Conservation (phyloP, 306 rosid species). For the Astragalus membranaceus region DNA sequence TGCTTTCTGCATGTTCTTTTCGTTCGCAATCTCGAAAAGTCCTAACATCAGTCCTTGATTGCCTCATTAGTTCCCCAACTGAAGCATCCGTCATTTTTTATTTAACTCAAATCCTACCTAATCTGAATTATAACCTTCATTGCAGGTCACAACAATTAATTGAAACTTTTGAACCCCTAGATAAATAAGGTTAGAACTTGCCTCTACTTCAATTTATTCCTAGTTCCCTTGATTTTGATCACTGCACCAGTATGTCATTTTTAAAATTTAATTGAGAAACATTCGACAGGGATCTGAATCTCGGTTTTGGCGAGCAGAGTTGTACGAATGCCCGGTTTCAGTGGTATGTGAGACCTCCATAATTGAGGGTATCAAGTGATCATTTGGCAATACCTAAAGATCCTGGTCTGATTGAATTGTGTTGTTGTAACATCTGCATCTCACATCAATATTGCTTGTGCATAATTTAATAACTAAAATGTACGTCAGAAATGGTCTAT, state of each 20-base stretch:
- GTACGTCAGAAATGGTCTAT: background rate
- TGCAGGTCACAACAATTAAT: conserved; percentile 53
- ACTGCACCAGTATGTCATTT: background rate
- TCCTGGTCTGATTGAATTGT: conserved; percentile 2
- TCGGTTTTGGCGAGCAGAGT: conserved; percentile 10
- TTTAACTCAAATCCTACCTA: background rate
- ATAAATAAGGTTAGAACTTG: conserved; percentile 24
- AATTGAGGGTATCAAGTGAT: background rate
- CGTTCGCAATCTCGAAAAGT: too few relatives aligned
- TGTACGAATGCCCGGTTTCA: background rate
- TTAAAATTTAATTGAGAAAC: background rate
- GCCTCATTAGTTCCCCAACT: too few relatives aligned
- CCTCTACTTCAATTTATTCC: background rate
- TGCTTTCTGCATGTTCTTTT: too few relatives aligned
- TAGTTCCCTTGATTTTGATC: background rate
- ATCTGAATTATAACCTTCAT: conserved; percentile 11
- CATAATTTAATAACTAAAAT: background rate
- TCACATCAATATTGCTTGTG: background rate
- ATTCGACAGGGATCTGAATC: background rate
- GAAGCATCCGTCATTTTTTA: background rate
- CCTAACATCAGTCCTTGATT: too few relatives aligned
- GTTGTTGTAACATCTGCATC: background rate
- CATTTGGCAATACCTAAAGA: background rate
- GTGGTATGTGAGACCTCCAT: conserved; percentile 5
- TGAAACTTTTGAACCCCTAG: conserved; percentile 30